Evolutionary conservation across 306 rosid species (phyloP).

Genomic region (Sicyos baderoa): DNA sequence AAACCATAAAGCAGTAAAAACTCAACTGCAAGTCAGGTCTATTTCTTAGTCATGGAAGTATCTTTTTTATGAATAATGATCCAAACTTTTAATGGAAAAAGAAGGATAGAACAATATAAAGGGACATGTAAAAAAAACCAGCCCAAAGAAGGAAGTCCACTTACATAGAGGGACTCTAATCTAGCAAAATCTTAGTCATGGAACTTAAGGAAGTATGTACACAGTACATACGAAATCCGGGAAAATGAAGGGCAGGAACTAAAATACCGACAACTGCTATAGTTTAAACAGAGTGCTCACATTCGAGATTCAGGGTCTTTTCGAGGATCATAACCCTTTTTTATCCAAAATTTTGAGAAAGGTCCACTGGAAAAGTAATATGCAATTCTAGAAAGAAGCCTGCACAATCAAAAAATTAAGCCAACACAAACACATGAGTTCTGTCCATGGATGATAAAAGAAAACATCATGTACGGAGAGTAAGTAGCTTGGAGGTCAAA

Average conservation of each 20-base stretch:
- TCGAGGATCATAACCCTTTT: conserved; percentile 93
- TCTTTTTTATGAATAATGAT: background rate
- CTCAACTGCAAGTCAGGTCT: background rate
- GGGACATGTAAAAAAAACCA: too few relatives aligned
- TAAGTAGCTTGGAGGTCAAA: conserved; percentile 14
- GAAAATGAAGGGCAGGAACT: background rate
- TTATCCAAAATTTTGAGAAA: conserved; percentile 84
- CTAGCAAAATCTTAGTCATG: background rate
- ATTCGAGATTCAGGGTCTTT: conserved; percentile 67
- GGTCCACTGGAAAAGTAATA: conserved; percentile 95
- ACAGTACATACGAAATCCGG: background rate
- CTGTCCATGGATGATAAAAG: background rate
- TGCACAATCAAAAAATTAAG: conserved; percentile 32
- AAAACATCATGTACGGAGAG: background rate
- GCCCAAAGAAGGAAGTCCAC: too few relatives aligned
- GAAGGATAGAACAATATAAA: too few relatives aligned
- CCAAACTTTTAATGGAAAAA: too few relatives aligned
- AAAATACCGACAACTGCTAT: background rate
- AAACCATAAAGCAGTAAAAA: background rate
- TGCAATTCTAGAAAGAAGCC: conserved; percentile 87
- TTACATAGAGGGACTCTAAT: too few relatives aligned
- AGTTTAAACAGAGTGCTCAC: conserved; percentile 33
- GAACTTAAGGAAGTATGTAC: conserved; percentile 1
- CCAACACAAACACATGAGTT: conserved; percentile 17
- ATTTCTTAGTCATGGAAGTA: background rate